Conservation (phyloP, 2,329 filamentous ascomycete species). For the Neofusicoccum ribis region DNA sequence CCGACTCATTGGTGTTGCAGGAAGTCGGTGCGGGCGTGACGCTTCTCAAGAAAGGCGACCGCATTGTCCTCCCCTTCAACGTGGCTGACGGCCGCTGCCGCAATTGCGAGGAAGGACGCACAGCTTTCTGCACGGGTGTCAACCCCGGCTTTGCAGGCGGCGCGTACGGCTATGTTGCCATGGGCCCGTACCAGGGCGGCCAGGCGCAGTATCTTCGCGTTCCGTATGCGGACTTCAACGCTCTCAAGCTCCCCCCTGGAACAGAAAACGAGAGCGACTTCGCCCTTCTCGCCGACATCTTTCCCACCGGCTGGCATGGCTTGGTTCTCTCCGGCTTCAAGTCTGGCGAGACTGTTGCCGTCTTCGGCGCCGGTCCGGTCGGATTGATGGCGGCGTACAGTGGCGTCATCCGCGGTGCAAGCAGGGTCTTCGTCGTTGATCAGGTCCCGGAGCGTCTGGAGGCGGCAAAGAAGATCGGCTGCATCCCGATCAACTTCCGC, state of each 20-base stretch:
- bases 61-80: conserved; percentile 66
- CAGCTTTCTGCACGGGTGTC: conserved; percentile 65
- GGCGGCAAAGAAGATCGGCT: conserved; percentile 62
- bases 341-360: conserved; percentile 62
- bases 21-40: conserved; percentile 61
- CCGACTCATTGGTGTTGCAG: conserved; percentile 23
- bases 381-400: conserved; percentile 68
- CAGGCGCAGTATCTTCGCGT: conserved; percentile 66
- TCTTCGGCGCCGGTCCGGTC: conserved; percentile 66
- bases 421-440: conserved; percentile 63
- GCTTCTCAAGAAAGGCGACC: conserved; percentile 61
- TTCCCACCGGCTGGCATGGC: conserved; percentile 52
- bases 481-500: conserved; percentile 61
- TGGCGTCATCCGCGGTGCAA: conserved; percentile 61
- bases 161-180: conserved; percentile 63
- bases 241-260: conserved; percentile 60
- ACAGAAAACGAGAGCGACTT: conserved; percentile 64
- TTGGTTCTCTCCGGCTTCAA: conserved; percentile 60
- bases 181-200: conserved; percentile 58
- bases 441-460: conserved; percentile 60
- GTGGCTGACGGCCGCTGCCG: conserved; percentile 64
- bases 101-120: conserved; percentile 65
- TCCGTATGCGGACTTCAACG: conserved; percentile 68
- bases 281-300: conserved; percentile 53
- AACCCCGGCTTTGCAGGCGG: conserved; percentile 62